Evolutionary conservation across 371 early-diverging fungal species (phyloP).

Genomic region (Thermomucor indicae-seudaticae): DNA sequence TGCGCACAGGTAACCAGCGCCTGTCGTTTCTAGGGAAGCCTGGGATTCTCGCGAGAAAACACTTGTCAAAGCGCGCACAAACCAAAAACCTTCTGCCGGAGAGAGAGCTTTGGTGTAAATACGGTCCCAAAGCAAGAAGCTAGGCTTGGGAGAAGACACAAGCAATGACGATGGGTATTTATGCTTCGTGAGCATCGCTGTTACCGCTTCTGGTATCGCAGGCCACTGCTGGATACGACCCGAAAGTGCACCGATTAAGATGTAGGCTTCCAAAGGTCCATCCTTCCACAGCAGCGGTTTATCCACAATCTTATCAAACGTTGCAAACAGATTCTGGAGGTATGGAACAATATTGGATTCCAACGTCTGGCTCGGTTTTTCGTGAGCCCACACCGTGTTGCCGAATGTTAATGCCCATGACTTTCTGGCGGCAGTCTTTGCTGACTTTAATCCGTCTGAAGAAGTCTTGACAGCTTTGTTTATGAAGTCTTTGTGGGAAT

Average conservation of each 20-base stretch:
- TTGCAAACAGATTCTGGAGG: constrained; percentile 49
- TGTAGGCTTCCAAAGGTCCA: constrained; percentile 74
- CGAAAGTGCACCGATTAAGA: constrained; percentile 50
- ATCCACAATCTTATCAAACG: constrained; percentile 59
- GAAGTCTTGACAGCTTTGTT: constrained; percentile 44
- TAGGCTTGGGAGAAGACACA: constrained; percentile 50
- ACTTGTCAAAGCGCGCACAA: constrained; percentile 56
- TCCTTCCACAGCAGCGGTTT: constrained; percentile 63
- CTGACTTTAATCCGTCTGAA: constrained; percentile 50
- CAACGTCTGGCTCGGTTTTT: constrained; percentile 33
- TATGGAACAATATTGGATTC: constrained; percentile 30
- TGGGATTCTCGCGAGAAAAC: constrained; percentile 33
- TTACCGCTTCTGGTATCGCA: constrained; percentile 20
- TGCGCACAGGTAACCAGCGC: constrained; percentile 28
- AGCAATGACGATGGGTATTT: constrained; percentile 36
- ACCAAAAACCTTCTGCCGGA: constrained; percentile 72
- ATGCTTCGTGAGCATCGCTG: constrained; percentile 32
- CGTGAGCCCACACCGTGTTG: constrained; percentile 44
- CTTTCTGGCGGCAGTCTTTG: constrained; percentile 57
- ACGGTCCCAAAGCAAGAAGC: constrained; percentile 79
- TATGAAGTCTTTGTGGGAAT: constrained; percentile 28
- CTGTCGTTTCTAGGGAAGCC: constrained; percentile 31
- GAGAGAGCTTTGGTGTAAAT: constrained; percentile 71
- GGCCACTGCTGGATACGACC: constrained; percentile 47
- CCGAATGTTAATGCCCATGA: constrained; percentile 55